Evolutionary conservation across 345 rosid genomes (phyloP).

Genomic region (Geranium rotundifolium): DNA sequence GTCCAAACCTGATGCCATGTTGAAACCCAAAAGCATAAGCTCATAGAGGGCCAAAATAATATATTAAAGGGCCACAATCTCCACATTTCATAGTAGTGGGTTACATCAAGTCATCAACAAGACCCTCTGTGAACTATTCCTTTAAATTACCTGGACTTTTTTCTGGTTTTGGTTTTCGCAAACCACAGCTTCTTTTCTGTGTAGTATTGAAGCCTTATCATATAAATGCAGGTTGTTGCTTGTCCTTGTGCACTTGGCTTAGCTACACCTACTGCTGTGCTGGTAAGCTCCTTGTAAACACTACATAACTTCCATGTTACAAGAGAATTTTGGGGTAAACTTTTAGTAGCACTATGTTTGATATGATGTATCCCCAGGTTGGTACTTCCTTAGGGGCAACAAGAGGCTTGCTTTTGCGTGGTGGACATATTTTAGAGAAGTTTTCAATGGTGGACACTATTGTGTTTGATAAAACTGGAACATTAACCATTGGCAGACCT

Average conservation of each 20-base stretch:
- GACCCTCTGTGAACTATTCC: too few relatives aligned
- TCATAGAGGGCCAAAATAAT: too few relatives aligned
- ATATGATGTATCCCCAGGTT: slow-evolving; percentile 29
- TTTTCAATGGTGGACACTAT: slow-evolving; percentile 68
- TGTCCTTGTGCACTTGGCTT: slow-evolving; percentile 99
- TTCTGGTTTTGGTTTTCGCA: background rate
- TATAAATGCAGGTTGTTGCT: slow-evolving; percentile 69
- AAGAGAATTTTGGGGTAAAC: slow-evolving; percentile 7
- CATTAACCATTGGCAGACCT: slow-evolving; percentile 85
- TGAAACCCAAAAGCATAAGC: too few relatives aligned
- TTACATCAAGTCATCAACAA: too few relatives aligned
- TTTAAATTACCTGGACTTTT: too few relatives aligned
- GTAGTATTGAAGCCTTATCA: background rate
- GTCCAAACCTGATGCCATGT: too few relatives aligned
- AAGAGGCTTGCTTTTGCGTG: slow-evolving; percentile 84
- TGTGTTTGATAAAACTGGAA: slow-evolving; percentile 94
- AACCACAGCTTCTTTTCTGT: background rate
- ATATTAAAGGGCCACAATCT: too few relatives aligned
- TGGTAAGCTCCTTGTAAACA: slow-evolving; percentile 35
- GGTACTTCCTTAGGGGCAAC: slow-evolving; percentile 96
- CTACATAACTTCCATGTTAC: slow-evolving; percentile 7
- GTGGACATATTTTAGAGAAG: slow-evolving; percentile 83
- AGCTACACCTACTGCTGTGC: slow-evolving; percentile 97
- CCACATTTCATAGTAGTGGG: too few relatives aligned
- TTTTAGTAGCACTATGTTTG: background rate